phyloP scores from a whole-genome alignment of 257 asterid species.

The Linaria vulgaris region DNA sequence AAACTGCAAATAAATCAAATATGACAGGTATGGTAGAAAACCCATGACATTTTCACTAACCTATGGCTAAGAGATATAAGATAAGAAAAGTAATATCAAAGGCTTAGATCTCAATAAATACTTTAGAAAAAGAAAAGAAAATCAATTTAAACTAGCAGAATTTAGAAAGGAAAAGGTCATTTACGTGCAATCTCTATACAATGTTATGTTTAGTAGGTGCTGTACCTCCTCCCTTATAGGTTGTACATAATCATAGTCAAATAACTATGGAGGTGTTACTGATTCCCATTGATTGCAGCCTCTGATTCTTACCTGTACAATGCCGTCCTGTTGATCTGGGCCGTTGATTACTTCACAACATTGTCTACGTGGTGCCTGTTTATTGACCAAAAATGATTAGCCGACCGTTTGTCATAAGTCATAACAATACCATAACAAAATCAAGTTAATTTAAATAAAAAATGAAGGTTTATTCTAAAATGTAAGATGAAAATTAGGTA shows the following conservation, averaged over 20 bases:
- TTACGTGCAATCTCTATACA: background rate
- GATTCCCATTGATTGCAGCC: slow-evolving; percentile 63
- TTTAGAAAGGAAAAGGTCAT: too few species aligned
- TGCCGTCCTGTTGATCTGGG: slow-evolving; percentile 25
- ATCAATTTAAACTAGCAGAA: too few species aligned
- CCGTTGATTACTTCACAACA: slow-evolving; percentile 55
- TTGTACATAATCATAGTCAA: background rate
- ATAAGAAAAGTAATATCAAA: too few species aligned
- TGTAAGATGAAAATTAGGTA: background rate
- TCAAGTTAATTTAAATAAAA: too few species aligned
- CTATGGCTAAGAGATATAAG: too few species aligned
- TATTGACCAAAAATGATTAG: slow-evolving; percentile 11
- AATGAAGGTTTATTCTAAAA: too few species aligned
- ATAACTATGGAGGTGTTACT: slow-evolving; percentile 38
- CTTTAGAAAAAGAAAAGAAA: too few species aligned
- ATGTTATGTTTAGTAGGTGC: background rate
- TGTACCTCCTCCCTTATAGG: background rate
- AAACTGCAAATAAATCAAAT: too few species aligned
- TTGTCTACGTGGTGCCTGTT: slow-evolving; percentile 69
- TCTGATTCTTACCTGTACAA: slow-evolving; percentile 44
- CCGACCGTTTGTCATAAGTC: background rate
- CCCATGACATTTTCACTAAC: too few species aligned
- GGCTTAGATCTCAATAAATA: too few species aligned
- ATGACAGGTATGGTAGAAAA: too few species aligned
- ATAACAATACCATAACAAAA: slow-evolving; percentile 7